Evolutionary conservation across 768 basidiomycete species (phyloP), one percentile per base, ranked within the genome.

Genomic region (Xerocomellus intermedius): DNA sequence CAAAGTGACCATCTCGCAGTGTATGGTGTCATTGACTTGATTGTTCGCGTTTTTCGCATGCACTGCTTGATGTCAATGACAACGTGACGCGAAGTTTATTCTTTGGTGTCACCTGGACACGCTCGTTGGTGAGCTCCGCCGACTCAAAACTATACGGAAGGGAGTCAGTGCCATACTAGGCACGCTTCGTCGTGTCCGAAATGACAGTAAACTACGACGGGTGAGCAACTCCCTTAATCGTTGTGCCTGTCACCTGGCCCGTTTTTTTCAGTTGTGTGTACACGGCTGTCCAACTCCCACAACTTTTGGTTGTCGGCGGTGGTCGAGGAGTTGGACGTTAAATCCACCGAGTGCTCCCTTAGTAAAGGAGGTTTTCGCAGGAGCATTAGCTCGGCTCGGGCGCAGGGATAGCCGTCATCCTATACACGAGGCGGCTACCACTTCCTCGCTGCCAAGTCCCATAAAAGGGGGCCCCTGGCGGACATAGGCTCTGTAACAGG

Each of bases 331-430:
- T 13, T 36, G n/a, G 55, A 51, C 24, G 7, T 37, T 37, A 44
- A 49, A 42, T 5, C 54, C 12, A 2, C 48, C 2, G 48, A 55
- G 48, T 36, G 37, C 54, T 55, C 48, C 36, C 54, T 42, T 49
- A 4, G 53, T 54, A 48, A 55, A 37, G 36, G 36, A 37, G 36
- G 16, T 37, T n/a, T n/a, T 37, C 5, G 36, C 43, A 56, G 49
- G 39, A 21, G 49, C 38, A 21, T 0, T 32, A 56, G 38, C 38
- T 30, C 21, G 45, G 30, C 55, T 52, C 33, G 36, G 28, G 1
- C 1, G 28, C 1, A 50, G 43, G 36, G 50, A 10, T 36, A 8
- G 50, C 7, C 13, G 26, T 8, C 42, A 30, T 33, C 3, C 50
- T 8, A 30, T 16, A 0, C 24, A 21, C 9, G 19, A 24, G 47